Evolutionary conservation across 1,284 basidiomycete genomes (phyloP).

Genomic region (Ustilago crameri): DNA sequence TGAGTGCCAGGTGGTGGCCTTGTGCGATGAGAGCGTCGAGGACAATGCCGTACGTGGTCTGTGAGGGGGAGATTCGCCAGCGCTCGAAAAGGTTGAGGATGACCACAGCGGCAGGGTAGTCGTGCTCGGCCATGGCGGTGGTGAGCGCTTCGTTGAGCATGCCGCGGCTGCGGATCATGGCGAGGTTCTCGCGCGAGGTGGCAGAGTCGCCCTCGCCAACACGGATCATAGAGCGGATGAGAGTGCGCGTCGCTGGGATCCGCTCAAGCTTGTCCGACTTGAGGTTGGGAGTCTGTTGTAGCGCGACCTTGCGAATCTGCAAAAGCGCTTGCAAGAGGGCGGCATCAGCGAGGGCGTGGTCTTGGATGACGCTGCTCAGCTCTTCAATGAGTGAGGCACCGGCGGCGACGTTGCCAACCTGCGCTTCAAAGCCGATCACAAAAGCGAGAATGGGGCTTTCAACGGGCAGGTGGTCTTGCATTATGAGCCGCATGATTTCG

Average conservation of each 20-base stretch:
- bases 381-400: conserved; percentile 11
- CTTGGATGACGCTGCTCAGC: conserved; percentile 8
- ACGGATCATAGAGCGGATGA: conserved; percentile 22
- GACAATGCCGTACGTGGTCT: conserved; percentile 24
- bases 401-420: conserved; percentile 15
- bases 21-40: conserved; percentile 18
- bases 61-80: conserved; percentile 29
- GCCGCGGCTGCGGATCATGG: conserved; percentile 18
- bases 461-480: conserved; percentile 17
- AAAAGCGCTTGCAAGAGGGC: conserved; percentile 19
- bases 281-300: neutral
- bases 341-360: conserved; percentile 2
- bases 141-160: conserved; percentile 36
- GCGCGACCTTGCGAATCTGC: conserved; percentile 11
- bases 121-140: conserved; percentile 25
- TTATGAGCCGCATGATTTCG: conserved; percentile 15
- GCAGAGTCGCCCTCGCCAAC: conserved; percentile 18
- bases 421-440: conserved; percentile 28
- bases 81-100: conserved; percentile 38
- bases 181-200: conserved; percentile 1
- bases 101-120: conserved; percentile 33
- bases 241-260: conserved; percentile 21
- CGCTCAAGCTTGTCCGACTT: neutral
- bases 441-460: conserved; percentile 27
- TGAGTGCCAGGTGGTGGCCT: conserved; percentile 17